phyloP scores from a whole-genome alignment of 495 filamentous ascomycete genomes.

The Penicillium cosmopolitanum region DNA sequence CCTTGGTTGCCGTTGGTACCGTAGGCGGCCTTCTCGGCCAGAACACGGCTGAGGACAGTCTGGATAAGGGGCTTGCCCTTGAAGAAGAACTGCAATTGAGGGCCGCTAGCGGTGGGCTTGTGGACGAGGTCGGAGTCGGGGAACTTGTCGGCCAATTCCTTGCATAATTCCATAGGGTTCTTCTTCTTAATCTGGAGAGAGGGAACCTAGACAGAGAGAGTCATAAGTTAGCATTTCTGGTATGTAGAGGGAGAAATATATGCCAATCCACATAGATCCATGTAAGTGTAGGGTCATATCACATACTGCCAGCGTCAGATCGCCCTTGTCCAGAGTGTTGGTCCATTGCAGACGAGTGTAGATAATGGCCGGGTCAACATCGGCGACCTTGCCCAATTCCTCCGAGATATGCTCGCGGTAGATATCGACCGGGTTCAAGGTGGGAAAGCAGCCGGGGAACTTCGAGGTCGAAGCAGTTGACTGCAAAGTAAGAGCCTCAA shows the following conservation, averaged over 20 bases:
- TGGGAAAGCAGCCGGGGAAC: slow-evolving; percentile 58
- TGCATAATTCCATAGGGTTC: slow-evolving; percentile 73
- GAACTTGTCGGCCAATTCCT: slow-evolving; percentile 76
- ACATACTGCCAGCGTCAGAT: slow-evolving; percentile 72
- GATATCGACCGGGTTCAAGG: slow-evolving; percentile 82
- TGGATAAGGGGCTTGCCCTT: slow-evolving; percentile 60
- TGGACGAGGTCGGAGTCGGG: slow-evolving; percentile 76
- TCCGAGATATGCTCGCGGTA: slow-evolving; percentile 84
- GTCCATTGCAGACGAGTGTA: slow-evolving; percentile 83
- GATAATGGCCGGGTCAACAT: slow-evolving; percentile 74
- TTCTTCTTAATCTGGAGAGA: slow-evolving; percentile 81
- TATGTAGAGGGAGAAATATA: background rate
- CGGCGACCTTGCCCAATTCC: slow-evolving; percentile 70
- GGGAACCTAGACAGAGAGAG: slow-evolving; percentile 52
- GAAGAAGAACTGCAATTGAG: slow-evolving; percentile 84
- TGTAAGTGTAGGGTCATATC: background rate
- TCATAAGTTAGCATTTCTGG: background rate
- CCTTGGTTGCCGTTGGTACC: slow-evolving; percentile 69
- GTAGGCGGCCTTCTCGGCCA: slow-evolving; percentile 61
- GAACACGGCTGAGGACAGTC: slow-evolving; percentile 65
- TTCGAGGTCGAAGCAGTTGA: slow-evolving; percentile 43
- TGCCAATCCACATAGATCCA: background rate
- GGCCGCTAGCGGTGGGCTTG: slow-evolving; percentile 62
- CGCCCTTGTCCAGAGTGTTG: slow-evolving; percentile 82
- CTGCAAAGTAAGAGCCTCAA: slow-evolving; percentile 46